These are phyloP conservation scores for Begonia peltatifolia DNA, from an alignment of 306 rosid genomes.

Conservation along the genomic window DNA sequence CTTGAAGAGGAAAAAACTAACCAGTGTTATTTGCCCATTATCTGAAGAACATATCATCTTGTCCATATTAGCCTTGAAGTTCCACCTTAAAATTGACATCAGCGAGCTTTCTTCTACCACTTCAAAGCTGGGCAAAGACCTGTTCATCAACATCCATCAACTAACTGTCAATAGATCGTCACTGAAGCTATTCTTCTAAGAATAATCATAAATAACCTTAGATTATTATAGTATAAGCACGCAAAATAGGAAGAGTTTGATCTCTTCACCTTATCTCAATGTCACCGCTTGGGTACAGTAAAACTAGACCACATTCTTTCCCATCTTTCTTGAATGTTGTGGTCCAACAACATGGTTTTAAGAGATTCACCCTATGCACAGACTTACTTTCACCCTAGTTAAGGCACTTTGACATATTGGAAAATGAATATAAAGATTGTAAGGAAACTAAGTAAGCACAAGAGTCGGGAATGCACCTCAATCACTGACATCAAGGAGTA, in stretches of 20 bases:
- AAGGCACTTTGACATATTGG: slow-evolving; percentile 16
- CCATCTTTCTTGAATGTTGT: slow-evolving; percentile 45
- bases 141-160: slow-evolving; percentile 16
- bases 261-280: slow-evolving; percentile 71
- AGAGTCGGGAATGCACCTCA: slow-evolving; percentile 36
- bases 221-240: slow-evolving; percentile 6
- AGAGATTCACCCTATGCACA: slow-evolving; percentile 42
- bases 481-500: slow-evolving; percentile 36
- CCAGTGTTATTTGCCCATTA: slow-evolving; percentile 69
- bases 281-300: slow-evolving; percentile 59
- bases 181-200: not conserved
- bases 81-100: slow-evolving; percentile 61
- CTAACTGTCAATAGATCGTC: slow-evolving; percentile 8
- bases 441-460: slow-evolving; percentile 11
- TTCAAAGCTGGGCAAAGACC: slow-evolving; percentile 69
- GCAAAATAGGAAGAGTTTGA: slow-evolving; percentile 7
- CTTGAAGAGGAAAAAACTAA: slow-evolving; percentile 21
- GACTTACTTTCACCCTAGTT: slow-evolving; percentile 44
- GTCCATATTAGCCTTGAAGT: slow-evolving; percentile 46
- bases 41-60: slow-evolving; percentile 57
- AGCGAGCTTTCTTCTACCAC: slow-evolving; percentile 52
- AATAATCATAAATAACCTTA: not conserved
- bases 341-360: slow-evolving; percentile 64
- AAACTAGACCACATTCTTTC: slow-evolving; percentile 37
- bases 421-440: slow-evolving; percentile 11